A percentile compares a stretch with the other conserved stretches of the same genome.
Conservation (phyloP, 2,329 filamentous ascomycete species). For the Amylocarpus encephaloides region DNA sequence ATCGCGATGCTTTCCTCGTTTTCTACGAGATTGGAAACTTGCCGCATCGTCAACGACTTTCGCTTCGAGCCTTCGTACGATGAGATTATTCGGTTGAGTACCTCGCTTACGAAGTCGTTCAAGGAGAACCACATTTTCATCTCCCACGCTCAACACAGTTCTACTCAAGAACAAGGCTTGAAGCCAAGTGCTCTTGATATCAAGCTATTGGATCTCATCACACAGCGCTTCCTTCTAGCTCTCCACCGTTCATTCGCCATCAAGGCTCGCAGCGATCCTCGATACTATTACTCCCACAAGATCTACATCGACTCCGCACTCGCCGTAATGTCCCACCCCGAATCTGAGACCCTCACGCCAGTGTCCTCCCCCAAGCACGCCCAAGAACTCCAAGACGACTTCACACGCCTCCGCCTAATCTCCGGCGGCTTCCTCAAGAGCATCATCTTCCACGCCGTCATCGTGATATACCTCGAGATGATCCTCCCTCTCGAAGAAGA, state of each 20-base stretch:
- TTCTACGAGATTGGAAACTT: conserved; percentile 38
- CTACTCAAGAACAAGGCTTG: neutral
- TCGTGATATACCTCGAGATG: conserved; percentile 42
- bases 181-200: conserved; percentile 25
- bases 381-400: conserved; percentile 4
- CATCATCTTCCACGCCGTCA: conserved; percentile 34
- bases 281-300: conserved; percentile 45
- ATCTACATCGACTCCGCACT: conserved; percentile 40
- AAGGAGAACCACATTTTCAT: conserved; percentile 18
- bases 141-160: neutral
- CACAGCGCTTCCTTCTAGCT: conserved; percentile 48
- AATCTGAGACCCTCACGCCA: neutral
- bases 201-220: conserved; percentile 45
- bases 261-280: conserved; percentile 37
- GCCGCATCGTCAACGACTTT: conserved; percentile 43
- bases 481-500: conserved; percentile 13
- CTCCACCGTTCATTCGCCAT: conserved; percentile 46
- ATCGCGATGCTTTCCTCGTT: conserved; percentile 41
- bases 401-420: conserved; percentile 29
- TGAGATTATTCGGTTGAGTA: conserved; percentile 41
- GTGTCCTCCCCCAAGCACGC: neutral
- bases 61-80: conserved; percentile 39
- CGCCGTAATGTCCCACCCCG: conserved; percentile 15
- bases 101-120: conserved; percentile 36
- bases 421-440: conserved; percentile 39